Evolutionary conservation across 495 filamentous ascomycete species (phyloP).

Genomic region (Pseudevernia furfuracea): DNA sequence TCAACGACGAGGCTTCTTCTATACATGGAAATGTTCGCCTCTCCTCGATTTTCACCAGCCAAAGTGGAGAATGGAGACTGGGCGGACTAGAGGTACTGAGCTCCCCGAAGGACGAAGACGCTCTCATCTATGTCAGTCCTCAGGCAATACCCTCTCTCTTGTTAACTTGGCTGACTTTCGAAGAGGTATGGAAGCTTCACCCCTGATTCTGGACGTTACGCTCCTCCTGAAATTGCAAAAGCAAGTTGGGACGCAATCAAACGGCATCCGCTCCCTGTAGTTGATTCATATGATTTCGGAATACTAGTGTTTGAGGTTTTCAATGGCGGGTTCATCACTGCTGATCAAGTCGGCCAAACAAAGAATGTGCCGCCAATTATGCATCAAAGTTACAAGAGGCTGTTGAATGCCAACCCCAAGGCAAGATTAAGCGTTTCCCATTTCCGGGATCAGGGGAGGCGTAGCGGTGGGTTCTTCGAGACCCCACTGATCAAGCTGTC

Average conservation of each 20-base stretch:
- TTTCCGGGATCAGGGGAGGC: conserved; percentile 83
- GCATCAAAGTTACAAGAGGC: conserved; percentile 80
- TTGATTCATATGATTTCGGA: conserved; percentile 82
- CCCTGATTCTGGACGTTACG: conserved; percentile 72
- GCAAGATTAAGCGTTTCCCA: conserved; percentile 71
- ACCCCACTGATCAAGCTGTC: conserved; percentile 84
- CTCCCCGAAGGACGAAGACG: conserved; percentile 90
- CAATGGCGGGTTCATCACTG: conserved; percentile 65
- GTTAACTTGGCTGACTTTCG: background rate
- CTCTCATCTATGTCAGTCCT: conserved; percentile 74
- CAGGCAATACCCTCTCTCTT: background rate
- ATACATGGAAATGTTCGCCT: conserved; percentile 80
- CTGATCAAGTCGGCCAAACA: conserved; percentile 72
- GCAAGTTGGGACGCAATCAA: conserved; percentile 84
- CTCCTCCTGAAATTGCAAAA: conserved; percentile 77
- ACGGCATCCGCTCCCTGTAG: conserved; percentile 67
- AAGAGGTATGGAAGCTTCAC: conserved; percentile 80
- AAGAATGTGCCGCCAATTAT: conserved; percentile 82
- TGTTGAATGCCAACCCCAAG: conserved; percentile 84
- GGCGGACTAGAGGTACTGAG: conserved; percentile 90
- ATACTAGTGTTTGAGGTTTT: conserved; percentile 84
- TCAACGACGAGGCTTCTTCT: conserved; percentile 86
- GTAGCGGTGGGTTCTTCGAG: conserved; percentile 80
- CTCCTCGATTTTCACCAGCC: conserved; percentile 80
- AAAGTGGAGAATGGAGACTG: conserved; percentile 96